Evolutionary conservation across 257 asterid genomes (phyloP), one percentile per base, ranked within the genome.

Genomic region (Ballota nigra): DNA sequence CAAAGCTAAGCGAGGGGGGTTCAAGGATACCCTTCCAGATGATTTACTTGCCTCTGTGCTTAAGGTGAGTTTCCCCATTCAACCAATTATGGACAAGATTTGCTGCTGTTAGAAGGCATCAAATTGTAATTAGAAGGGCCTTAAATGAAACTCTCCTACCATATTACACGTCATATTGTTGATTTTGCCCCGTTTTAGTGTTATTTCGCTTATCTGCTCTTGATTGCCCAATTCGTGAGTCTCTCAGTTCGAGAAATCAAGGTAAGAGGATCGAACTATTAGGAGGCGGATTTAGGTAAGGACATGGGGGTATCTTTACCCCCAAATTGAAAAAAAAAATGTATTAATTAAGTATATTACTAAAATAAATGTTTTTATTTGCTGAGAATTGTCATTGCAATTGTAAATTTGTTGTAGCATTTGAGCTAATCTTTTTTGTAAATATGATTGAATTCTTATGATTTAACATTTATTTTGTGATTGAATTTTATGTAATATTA

Each of bases 21-120:
- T 93, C 81, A 91, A 91, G 75, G 96, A 93, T 78, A 89, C 98
- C 33, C 88, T 63, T 78, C 87, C 98, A 0, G 97, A 93, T 84
- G 98, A 93, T 79, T 81, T 93, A 71, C 97, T 93, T 63, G 97
- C 96, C 57, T 28, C 98, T 55, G 92, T 91, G 55, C 90, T 93
- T 9, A 93, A 91, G 93, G 98, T 92, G 65, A 77, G 81, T 36
- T 56, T 61, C 34, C 12, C 63, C 7, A 10, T 33, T 19, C 62
- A 6, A 64, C 40, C 55, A 20, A 45, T 4, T 20, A 45, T 45
- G 53, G 53, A 15, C 20, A 38, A 1, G 0, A 9, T 38, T 38
- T 38, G 45, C 45, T 38, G 24, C 57, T 18, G n/a, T 3, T 56
- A 7, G 51, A 68, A 33, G 4, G 45, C 71, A 15, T 24, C 1